Evolutionary conservation across 73 alveolate species (phyloP), one percentile per base, ranked within the genome.

Genomic region (Paramecium pentaurelia): DNA sequence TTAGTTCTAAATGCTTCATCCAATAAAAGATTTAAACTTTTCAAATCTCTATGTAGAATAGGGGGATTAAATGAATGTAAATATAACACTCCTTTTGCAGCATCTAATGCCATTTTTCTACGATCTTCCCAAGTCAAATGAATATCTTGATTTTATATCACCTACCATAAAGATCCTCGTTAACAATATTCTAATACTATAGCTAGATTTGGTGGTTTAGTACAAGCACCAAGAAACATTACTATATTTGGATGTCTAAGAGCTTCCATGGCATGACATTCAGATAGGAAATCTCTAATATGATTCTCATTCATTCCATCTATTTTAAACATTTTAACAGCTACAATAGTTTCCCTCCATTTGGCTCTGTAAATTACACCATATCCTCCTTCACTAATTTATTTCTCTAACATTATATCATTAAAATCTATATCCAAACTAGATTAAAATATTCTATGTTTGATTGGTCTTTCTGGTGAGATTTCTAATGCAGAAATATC

Each of bases 241-340:
- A 98, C 98, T 27, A 97, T 97, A 84, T 97, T 98, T 22, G 99
- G 99, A 94, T 98, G 99, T 85, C 99, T 96, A 40, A 98, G 92
- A 47, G 97, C 97, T 86, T 97, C 98, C 99, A 98, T 96, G 18
- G 99, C 99, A 60, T 97, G 97, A 86, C 99, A 97, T 97, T 98
- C 99, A 51, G 97, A 97, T 28, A 95, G 77, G 91, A 98, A 98
- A 92, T 98, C 99, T 92, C 98, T 98, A 27, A 97, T 95, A 60
- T 97, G 95, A 60, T 97, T 98, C 87, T 96, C 98, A 84, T 97
- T 98, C 60, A 94, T 93, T 94, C 97, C 98, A 84, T 97, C 98
- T 83, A 95, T 97, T 92, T 98, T 98, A 86, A 98, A 95, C 92
- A 95, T 97, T 93, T 98, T 98, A 34, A 98, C 97, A 6, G 99